Base-by-base conservation (phyloP, 179 eudicot species). In the Beta lomatogona region DNA sequence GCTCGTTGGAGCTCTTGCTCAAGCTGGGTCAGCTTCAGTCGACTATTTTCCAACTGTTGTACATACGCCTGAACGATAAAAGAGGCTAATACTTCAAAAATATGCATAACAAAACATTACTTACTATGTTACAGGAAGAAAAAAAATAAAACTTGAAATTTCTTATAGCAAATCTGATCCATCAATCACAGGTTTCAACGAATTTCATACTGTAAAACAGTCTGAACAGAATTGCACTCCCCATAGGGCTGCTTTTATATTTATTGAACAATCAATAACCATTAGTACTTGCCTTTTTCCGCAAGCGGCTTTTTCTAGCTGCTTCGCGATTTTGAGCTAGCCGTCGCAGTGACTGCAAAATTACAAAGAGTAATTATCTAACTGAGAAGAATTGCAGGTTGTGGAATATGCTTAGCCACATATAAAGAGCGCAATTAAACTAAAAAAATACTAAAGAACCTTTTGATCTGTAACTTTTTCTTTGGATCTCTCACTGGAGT, bases 321-420 rank as follows among this genome's bases (percentile, higher is more conserved):
- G 99, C 99, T 89, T 95, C 99, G 54, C 99, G 95, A 84, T 95
- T 95, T 85, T 96, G 99, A 80, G 99, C 99, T 73, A 96, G 91
- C 86, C 99, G 89, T 70, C 99, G 89, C 77, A 89, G 77, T 46
- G 99, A 90, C 99, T 96, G 91, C 78, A 86, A 80, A 71, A 66
- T 66, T 57, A 79, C 59, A 28, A 22, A 58, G 36, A 74, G 55
- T 57, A 75, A 88, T 66, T 19, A 36, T 48, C 45, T 2, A 59
- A 52, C 21, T 61, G 65, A 21, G 59, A 59, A n/a, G 5, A 36
- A 36, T 36, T 36, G 4, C 60, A 77, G 66, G 64, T 36, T 71
- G 25, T 44, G 9, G 61, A 73, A 57, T 45, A 59, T 53, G 66
- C 48, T n/a, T 59, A 28, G 60, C 36, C n/a, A 45, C 58, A 7